Conservation (phyloP, 2,329 filamentous ascomycete species). For the Davidsoniella neocaledoniae region DNA sequence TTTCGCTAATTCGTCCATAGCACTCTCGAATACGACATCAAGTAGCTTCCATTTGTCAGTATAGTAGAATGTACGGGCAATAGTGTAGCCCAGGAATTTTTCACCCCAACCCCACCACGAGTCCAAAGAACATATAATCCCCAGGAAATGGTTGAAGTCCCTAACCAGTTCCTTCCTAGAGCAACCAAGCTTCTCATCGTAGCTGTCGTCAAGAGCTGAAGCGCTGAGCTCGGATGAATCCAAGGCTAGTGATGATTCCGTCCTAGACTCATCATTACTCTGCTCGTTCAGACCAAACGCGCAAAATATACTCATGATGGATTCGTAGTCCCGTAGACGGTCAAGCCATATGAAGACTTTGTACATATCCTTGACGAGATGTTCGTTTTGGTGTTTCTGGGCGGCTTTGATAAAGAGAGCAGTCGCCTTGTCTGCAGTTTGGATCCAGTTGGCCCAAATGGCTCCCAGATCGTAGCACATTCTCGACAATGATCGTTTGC, state of each 20-base stretch:
- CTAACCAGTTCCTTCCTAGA: no score
- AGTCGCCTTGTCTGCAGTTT: background rate
- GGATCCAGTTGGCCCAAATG: background rate
- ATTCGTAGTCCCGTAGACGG: background rate
- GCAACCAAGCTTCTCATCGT: no score
- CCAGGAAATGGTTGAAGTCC: no score
- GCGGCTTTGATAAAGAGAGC: background rate
- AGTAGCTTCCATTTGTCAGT: no score
- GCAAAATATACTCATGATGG: background rate
- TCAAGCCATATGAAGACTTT: conserved; percentile 1
- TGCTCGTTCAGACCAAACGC: conserved; percentile 1
- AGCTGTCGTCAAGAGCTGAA: no score
- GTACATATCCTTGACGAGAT: background rate
- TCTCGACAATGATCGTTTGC: background rate
- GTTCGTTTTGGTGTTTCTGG: background rate
- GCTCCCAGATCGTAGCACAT: conserved; percentile 1
- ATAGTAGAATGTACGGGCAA: no score
- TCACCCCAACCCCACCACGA: no score
- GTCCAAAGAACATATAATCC: no score
- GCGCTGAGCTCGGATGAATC: background rate
- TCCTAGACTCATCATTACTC: no score
- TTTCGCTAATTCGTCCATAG: no score
- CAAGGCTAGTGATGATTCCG: background rate
- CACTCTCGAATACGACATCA: no score
- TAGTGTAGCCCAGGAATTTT: no score